Percentiles rank a stretch among this genome's conserved stretches.
These are phyloP conservation scores for Fusarium piperis DNA, from an alignment of 2,329 filamentous ascomycete genomes.

Conservation along the genomic window DNA sequence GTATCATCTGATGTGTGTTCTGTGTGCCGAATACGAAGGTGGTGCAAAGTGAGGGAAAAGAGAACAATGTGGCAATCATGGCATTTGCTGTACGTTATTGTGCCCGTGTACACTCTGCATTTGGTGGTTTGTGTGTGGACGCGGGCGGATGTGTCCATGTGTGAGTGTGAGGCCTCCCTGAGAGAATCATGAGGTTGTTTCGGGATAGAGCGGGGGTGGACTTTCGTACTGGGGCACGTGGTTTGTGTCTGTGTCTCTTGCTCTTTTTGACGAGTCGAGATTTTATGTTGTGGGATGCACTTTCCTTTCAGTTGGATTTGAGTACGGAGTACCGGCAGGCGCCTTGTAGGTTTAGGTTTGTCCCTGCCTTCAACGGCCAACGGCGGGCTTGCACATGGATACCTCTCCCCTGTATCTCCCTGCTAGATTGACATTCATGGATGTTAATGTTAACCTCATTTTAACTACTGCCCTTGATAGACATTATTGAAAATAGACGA, in stretches of 20 bases:
- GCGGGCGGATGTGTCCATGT: not conserved
- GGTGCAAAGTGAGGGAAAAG: not conserved
- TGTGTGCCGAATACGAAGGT: not conserved
- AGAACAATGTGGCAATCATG: slow-evolving; percentile 6
- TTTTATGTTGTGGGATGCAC: not conserved
- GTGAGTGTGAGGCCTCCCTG: slow-evolving; percentile 20
- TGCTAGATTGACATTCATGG: not conserved
- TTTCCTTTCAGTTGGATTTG: not conserved
- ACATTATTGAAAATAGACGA: not conserved
- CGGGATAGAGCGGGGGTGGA: slow-evolving; percentile 7
- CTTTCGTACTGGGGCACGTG: slow-evolving; percentile 16
- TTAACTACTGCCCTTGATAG: not conserved
- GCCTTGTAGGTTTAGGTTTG: slow-evolving; percentile 3
- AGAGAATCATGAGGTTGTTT: slow-evolving; percentile 1
- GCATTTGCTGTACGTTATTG: not conserved
- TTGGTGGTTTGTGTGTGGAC: slow-evolving; percentile 6
- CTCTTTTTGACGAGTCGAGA: not conserved
- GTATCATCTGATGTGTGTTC: not conserved
- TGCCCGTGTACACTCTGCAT: slow-evolving; percentile 3
- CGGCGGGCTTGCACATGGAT: not conserved
- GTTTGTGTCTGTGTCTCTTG: slow-evolving; percentile 19
- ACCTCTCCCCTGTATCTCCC: not conserved
- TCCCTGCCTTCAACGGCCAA: not conserved
- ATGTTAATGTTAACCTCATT: not conserved
- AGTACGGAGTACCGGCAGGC: not conserved